Percentiles rank a stretch among this genome's conserved stretches.
phyloP scores from a whole-genome alignment of 331 rosid species.

The Malus hybrid region DNA sequence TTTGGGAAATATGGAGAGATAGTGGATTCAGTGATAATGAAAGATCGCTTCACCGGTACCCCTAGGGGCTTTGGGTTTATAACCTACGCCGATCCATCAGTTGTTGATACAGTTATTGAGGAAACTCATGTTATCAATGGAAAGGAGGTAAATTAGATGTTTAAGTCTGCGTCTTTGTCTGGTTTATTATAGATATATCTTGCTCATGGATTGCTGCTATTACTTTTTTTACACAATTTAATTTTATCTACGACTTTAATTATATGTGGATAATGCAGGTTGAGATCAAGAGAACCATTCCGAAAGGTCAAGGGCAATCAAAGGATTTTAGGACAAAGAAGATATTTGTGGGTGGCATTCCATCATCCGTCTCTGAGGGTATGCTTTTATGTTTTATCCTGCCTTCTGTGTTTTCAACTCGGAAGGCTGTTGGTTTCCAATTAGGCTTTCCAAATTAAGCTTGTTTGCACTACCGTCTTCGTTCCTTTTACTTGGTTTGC shows the following conservation, averaged over 20 bases:
- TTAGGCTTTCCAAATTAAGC: background rate
- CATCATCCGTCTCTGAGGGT: slow-evolving; percentile 47
- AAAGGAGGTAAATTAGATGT: slow-evolving; percentile 25
- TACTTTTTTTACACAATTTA: background rate
- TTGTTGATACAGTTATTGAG: slow-evolving; percentile 50
- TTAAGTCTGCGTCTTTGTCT: background rate
- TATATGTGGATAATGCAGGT: slow-evolving; percentile 12
- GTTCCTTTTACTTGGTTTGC: background rate
- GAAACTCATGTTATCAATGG: slow-evolving; percentile 47
- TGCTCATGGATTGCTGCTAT: background rate
- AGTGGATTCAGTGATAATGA: slow-evolving; percentile 50
- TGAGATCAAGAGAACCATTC: slow-evolving; percentile 50
- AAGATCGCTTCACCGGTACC: slow-evolving; percentile 29
- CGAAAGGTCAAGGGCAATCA: slow-evolving; percentile 55
- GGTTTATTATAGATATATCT: background rate
- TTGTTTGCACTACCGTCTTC: background rate
- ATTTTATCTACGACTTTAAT: background rate
- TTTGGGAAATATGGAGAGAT: slow-evolving; percentile 55
- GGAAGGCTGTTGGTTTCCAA: background rate
- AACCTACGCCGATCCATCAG: slow-evolving; percentile 54
- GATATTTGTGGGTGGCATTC: slow-evolving; percentile 61
- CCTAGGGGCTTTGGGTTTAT: slow-evolving; percentile 54
- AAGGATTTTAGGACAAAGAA: slow-evolving; percentile 55
- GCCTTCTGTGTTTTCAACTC: background rate
- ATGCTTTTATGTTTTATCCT: background rate